Evolutionary conservation across 1,139 yeast genomes (phyloP), one percentile per base, ranked within the genome.

Genomic region (Pneumocystis carinii): DNA sequence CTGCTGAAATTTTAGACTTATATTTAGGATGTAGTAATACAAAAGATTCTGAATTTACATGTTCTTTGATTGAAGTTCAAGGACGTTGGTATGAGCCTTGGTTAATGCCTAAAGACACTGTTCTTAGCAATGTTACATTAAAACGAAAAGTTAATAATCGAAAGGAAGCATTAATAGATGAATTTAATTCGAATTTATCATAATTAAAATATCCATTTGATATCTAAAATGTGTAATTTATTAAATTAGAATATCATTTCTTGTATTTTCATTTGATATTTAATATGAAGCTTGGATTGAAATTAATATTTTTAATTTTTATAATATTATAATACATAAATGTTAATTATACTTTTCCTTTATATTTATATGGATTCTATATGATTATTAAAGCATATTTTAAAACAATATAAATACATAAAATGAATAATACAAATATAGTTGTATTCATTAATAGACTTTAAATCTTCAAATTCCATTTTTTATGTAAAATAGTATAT

Each of bases 81-180:
- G 59, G 59, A 14, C 59, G 59, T 27, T 57, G 59, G 59, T 57
- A 48, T 48, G 55, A 48, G 12, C 55, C 55, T 24, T 48, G 55
- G 55, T 19, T 48, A 12, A 48, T 48, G 27, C 55, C 55, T 8
- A 48, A 48, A 48, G 55, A 15, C 14, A 48, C 55, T 1, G 15
- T 48, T 24, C 32, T 48, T 48, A 48, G 27, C 14, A 32, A 48
- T 2, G 32, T 48, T 48, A 48, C n/a, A 2, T 48, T 48, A 12
- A 48, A 24, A 6, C 29, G 55, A n/a, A 48, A 17, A 48, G 32
- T 48, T 48, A 48, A 48, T 48, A 48, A 14, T 48, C 55, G 55
- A 48, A 48, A 48, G 27, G 55, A 48, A 48, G 55, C n/a, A 48
- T 24, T 48, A 12, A 48, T 29, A 48, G 55, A 29, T 24, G 55